Base-by-base conservation (phyloP, 208 protist genomes). In the Leishmania guyanensis region DNA sequence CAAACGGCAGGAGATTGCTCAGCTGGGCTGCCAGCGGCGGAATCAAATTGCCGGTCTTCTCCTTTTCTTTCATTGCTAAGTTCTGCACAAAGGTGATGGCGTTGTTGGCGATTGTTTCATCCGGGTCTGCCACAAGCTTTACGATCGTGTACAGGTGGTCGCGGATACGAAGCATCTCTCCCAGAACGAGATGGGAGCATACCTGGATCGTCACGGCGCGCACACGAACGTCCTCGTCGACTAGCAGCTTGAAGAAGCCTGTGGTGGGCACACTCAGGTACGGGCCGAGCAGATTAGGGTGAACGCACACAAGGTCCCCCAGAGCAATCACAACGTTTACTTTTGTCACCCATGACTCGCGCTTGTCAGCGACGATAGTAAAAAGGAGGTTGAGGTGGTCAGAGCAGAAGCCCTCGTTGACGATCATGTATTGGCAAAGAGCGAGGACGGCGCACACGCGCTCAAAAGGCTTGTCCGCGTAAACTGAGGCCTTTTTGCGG, bases 141-240 rank as follows among this genome's bases (percentile, higher is more conserved):
- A 98, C 90, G 68, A 98, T 95, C 33, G 89, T 92, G 86, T 96
- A 91, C 29, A 98, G 82, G 85, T 97, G 92, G 71, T 98, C 93
- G 65, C 89, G 85, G 54, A 98, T 94, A 70, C 95, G 95, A 71
- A 98, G 91, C 95, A 98, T 98, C 56, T 98, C 95, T 12, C 92
- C 90, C 62, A 98, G 88, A 69, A 98, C 93, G 10, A 98, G 85
- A 75, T 98, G 95, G 12, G 95, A 97, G 86, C 95, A 98, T 50
- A 98, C 93, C 84, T 98, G 95, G 85, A 98, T 95, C 20, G 95
- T 97, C 78, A 96, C 92, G 5, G 95, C 93, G 43, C 95, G 89
- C 78, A 98, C 95, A 17, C 95, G 89, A 29, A 94, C 84, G 81
- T 98, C 95, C 82, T 94, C 89, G 83, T 98, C 93, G 62, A 88